Conservation (phyloP, 1,284 basidiomycete species). For the Ustilago xerochloae region DNA sequence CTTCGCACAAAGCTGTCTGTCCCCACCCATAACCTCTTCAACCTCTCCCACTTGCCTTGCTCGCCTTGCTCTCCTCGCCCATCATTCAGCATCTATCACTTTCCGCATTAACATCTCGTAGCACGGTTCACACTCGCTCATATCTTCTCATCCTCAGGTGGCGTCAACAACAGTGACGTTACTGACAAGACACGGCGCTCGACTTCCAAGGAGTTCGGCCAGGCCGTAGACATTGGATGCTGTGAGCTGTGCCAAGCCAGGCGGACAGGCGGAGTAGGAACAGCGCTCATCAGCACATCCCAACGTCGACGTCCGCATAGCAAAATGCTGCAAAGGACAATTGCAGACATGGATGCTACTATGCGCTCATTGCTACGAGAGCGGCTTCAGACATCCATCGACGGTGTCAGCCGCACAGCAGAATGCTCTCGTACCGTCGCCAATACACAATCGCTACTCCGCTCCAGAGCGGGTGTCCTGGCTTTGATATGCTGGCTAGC, state of each 20-base stretch:
- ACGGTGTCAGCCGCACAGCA: constrained; percentile 27
- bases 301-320: background rate
- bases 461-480: constrained; percentile 32
- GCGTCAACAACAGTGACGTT: no score
- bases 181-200: no score
- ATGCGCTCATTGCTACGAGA: constrained; percentile 31
- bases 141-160: no score
- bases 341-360: constrained; percentile 26
- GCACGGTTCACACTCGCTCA: background rate
- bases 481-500: constrained; percentile 45
- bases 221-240: no score
- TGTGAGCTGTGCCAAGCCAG: no score
- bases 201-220: no score
- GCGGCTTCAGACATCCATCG: constrained; percentile 36
- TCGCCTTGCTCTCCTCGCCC: no score
- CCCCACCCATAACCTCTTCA: constrained; percentile 1
- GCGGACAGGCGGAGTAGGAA: no score
- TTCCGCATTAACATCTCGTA: no score
- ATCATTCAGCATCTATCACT: no score
- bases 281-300: background rate
- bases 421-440: constrained; percentile 35
- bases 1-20: constrained; percentile 6
- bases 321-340: constrained; percentile 15
- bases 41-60: background rate
- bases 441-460: constrained; percentile 13